A percentile compares a stretch with the other conserved stretches of the same genome.
Conservation (phyloP, 2,329 filamentous ascomycete genomes). For the Colletotrichum sp. region DNA sequence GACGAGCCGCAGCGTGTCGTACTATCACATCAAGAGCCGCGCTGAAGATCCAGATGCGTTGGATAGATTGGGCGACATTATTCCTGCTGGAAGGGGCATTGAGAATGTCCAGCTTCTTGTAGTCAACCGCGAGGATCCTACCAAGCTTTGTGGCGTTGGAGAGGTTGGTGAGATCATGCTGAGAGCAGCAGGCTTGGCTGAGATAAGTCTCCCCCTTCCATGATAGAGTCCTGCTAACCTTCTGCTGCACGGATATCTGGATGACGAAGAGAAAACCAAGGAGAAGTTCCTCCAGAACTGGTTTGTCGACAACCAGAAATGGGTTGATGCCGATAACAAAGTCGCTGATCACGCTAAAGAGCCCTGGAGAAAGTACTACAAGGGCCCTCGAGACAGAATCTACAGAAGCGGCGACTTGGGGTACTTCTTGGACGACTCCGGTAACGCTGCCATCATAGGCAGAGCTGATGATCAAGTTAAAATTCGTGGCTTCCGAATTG, state of each 20-base stretch:
- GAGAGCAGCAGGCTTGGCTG: constrained; percentile 73
- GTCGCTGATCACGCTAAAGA: constrained; percentile 51
- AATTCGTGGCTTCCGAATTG: constrained; percentile 94
- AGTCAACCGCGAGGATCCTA: constrained; percentile 71
- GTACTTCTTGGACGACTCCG: constrained; percentile 64
- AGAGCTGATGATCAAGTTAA: constrained; percentile 91
- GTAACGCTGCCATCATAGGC: constrained; percentile 77
- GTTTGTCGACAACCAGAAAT: constrained; percentile 79
- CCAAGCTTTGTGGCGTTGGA: constrained; percentile 74
- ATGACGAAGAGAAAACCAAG: constrained; percentile 49
- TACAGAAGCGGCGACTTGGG: constrained; percentile 70
- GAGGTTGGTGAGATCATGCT: constrained; percentile 87
- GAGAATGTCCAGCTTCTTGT: constrained; percentile 87
- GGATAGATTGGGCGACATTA: constrained; percentile 64
- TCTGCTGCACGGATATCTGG: constrained; percentile 78
- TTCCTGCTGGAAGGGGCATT: constrained; percentile 88
- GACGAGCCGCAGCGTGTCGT: constrained; percentile 56
- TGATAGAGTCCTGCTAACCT: neutral
- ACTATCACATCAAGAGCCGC: constrained; percentile 76
- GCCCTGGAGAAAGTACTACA: constrained; percentile 79
- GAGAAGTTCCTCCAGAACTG: constrained; percentile 66
- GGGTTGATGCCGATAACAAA: constrained; percentile 67
- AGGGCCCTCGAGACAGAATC: constrained; percentile 82
- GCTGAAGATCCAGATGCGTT: constrained; percentile 61
- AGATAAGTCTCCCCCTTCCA: neutral